Evolutionary conservation across 441 rosid genomes (phyloP).

Genomic region (Arabidopsis hybrid): DNA sequence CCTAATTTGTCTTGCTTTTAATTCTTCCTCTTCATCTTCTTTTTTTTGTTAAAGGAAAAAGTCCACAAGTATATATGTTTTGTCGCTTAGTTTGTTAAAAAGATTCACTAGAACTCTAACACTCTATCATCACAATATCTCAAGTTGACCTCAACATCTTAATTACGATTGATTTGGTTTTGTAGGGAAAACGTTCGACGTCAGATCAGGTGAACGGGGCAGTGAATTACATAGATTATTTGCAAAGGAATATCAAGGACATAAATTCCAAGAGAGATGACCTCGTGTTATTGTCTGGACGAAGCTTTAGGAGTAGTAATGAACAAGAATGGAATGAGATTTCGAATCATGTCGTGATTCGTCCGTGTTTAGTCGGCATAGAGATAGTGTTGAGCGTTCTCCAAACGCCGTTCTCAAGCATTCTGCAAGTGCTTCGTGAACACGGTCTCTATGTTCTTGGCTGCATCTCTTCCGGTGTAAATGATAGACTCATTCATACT

Average conservation of each 20-base stretch:
- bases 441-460: constrained; percentile 21
- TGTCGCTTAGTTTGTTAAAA: neutral
- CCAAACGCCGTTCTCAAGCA: constrained; percentile 41
- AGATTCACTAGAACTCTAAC: neutral
- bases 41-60: too few species aligned
- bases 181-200: constrained; percentile 80
- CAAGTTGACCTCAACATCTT: neutral
- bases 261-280: constrained; percentile 54
- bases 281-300: constrained; percentile 43
- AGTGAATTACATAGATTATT: constrained; percentile 60
- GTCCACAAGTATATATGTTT: neutral
- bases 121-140: constrained; percentile 9
- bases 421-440: constrained; percentile 23
- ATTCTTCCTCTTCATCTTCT: neutral
- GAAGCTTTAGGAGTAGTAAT: constrained; percentile 25
- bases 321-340: constrained; percentile 26
- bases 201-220: constrained; percentile 84
- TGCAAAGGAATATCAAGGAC: constrained; percentile 53
- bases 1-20: constrained; percentile 7
- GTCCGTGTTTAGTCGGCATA: constrained; percentile 55
- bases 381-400: constrained; percentile 53
- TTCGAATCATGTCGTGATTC: constrained; percentile 34
- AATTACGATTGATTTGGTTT: neutral
- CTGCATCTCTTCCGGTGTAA: constrained; percentile 14
- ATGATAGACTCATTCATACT: constrained; percentile 25